phyloP scores from a whole-genome alignment of 495 filamentous ascomycete genomes.

The Letharia columbiana region DNA sequence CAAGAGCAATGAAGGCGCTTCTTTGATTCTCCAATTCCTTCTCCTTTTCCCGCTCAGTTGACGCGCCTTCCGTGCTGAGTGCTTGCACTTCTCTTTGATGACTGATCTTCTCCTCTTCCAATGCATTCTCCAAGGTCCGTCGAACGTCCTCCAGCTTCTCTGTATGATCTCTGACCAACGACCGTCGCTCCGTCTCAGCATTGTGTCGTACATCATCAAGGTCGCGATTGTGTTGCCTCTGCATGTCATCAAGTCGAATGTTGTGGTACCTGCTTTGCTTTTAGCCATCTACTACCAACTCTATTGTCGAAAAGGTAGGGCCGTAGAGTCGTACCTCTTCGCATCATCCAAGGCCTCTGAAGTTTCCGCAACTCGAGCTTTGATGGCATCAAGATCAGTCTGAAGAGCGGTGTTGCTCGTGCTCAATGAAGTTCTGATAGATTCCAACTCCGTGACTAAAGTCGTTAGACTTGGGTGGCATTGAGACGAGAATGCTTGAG shows the following conservation, averaged over 20 bases:
- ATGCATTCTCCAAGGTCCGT: constrained; percentile 43
- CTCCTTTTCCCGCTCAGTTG: constrained; percentile 56
- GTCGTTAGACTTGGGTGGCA: constrained; percentile 10
- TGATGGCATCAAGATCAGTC: constrained; percentile 50
- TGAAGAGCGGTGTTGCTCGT: constrained; percentile 48
- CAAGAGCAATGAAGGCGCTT: constrained; percentile 48
- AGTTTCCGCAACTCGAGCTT: constrained; percentile 37
- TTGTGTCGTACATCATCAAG: constrained; percentile 37
- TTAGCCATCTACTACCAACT: constrained; percentile 40
- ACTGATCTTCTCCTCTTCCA: constrained; percentile 55
- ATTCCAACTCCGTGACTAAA: constrained; percentile 61
- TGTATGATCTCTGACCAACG: constrained; percentile 37
- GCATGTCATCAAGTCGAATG: constrained; percentile 50
- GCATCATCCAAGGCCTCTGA: constrained; percentile 42
- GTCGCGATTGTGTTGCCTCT: constrained; percentile 41
- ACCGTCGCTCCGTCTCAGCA: constrained; percentile 35
- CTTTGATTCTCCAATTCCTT: constrained; percentile 55
- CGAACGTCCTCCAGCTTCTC: constrained; percentile 42
- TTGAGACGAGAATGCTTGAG: constrained; percentile 6
- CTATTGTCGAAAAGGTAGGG: constrained; percentile 25
- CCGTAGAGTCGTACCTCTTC: constrained; percentile 18
- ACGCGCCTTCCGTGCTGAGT: constrained; percentile 48
- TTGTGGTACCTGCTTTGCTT: constrained; percentile 37
- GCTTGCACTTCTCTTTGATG: constrained; percentile 57
- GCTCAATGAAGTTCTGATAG: constrained; percentile 46